Conservation (phyloP, 805 yeast genomes). For the Saccharomycopsis sp. region DNA sequence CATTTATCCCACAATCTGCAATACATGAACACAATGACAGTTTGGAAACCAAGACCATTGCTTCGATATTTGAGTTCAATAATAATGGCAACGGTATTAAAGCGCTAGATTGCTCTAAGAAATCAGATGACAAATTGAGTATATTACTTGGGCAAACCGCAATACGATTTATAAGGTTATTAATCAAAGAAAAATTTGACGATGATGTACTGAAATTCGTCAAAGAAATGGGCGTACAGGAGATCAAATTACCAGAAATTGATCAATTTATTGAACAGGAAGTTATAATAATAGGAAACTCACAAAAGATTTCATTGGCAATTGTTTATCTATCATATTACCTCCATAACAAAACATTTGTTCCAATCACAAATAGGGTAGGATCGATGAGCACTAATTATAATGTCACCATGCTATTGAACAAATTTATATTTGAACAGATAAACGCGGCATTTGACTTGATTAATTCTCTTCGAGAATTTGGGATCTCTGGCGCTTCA, state of each 20-base stretch:
- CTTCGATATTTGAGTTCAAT: neutral
- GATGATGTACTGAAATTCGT: neutral
- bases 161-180: conserved; percentile 4
- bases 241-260: neutral
- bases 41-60: neutral
- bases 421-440: conserved; percentile 3
- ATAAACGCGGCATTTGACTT: neutral
- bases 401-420: conserved; percentile 11
- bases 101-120: neutral
- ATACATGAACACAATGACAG: neutral
- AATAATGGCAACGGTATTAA: neutral
- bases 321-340: conserved; percentile 8
- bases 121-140: neutral
- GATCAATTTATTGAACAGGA: neutral
- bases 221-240: neutral
- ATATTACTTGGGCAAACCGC: conserved; percentile 14
- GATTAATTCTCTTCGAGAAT: neutral
- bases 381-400: conserved; percentile 2
- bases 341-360: conserved; percentile 1
- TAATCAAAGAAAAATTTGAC: conserved; percentile 3
- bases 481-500: neutral
- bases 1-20: too few species aligned
- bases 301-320: neutral
- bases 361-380: neutral
- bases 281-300: neutral